Conservation (phyloP, 805 yeast species). For the Candida boidinii region DNA sequence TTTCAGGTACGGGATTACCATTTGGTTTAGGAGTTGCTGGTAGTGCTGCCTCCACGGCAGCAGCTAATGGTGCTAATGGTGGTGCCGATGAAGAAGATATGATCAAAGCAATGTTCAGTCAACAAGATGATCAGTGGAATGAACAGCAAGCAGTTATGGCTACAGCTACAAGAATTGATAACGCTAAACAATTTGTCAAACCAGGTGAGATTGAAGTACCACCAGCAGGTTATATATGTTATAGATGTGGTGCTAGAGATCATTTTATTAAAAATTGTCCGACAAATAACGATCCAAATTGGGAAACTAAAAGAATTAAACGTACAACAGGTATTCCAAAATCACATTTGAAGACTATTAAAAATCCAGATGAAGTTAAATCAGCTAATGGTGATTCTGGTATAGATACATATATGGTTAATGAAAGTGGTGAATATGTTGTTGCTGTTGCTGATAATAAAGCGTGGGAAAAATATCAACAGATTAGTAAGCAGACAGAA, state of each 20-base stretch:
- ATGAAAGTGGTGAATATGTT: conserved; percentile 92
- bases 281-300: conserved; percentile 82
- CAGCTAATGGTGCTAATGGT: conserved; percentile 15
- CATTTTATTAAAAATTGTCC: conserved; percentile 98
- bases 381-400: conserved; percentile 9
- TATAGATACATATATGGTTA: conserved; percentile 56
- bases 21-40: conserved; percentile 10
- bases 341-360: conserved; percentile 79
- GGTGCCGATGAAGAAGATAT: conserved; percentile 73
- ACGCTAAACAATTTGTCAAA: conserved; percentile 8
- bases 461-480: conserved; percentile 84
- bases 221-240: conserved; percentile 94
- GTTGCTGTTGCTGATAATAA: conserved; percentile 90
- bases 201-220: conserved; percentile 61
- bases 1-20: conserved; percentile 6
- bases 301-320: conserved; percentile 86
- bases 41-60: conserved; percentile 7
- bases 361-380: conserved; percentile 59
- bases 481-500: conserved; percentile 42
- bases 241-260: conserved; percentile 90
- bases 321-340: conserved; percentile 97
- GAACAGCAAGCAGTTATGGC: conserved; percentile 90
- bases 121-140: conserved; percentile 92
- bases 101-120: conserved; percentile 84
- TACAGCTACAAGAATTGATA: conserved; percentile 62